Conservation (phyloP, 140 eudicot genomes). For the Senecio squalidus region DNA sequence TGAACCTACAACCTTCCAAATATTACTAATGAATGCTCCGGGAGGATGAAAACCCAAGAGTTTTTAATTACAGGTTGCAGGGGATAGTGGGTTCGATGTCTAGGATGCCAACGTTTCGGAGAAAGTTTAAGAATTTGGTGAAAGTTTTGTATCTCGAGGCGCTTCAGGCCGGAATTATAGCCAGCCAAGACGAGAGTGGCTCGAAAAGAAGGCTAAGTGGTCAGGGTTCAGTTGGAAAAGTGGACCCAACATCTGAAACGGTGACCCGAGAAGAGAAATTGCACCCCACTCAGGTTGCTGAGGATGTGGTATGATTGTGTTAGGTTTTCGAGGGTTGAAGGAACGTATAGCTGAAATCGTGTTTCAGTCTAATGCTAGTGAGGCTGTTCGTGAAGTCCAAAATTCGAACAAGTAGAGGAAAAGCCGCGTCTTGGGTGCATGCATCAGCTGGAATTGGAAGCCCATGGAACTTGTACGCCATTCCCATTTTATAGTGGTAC, state of each 20-base stretch:
- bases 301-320: constrained; percentile 32
- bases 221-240: constrained; percentile 26
- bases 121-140: constrained; percentile 67
- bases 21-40: neutral
- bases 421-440: too few relatives aligned
- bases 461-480: too few relatives aligned
- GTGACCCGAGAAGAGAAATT: constrained; percentile 15
- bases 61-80: constrained; percentile 49
- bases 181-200: constrained; percentile 23
- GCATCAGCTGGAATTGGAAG: too few relatives aligned
- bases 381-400: neutral
- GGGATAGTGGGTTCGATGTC: constrained; percentile 87
- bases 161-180: constrained; percentile 50
- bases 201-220: constrained; percentile 27
- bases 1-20: neutral
- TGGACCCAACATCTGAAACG: constrained; percentile 16
- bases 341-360: too few relatives aligned
- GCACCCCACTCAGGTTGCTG: constrained; percentile 7
- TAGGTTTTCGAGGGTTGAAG: neutral
- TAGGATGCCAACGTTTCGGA: constrained; percentile 71
- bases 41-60: neutral
- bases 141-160: constrained; percentile 77
- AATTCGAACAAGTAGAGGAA: too few relatives aligned
- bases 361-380: neutral
- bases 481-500: too few relatives aligned